Base-by-base conservation (phyloP, 1,284 basidiomycete genomes). In the Moniliophthora roreri region DNA sequence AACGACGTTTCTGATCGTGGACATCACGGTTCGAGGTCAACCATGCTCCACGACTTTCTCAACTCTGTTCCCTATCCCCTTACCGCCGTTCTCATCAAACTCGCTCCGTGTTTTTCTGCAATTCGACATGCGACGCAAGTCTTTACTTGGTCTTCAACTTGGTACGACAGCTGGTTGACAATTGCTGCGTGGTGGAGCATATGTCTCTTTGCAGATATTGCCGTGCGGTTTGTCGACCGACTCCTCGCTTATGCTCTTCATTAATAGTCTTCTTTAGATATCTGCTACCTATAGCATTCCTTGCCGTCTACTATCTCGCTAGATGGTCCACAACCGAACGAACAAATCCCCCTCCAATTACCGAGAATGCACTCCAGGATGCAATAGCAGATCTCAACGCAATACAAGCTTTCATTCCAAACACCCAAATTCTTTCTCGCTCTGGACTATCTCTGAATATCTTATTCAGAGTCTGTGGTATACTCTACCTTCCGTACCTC, bases 141-240 rank as follows among this genome's bases (percentile, higher is more conserved):
- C 0, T 34, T 84, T 9, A 77, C 75, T 56, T 94, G 91, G 91
- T 71, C 76, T 0, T 64, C 72, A 20, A 67, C 73, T 8, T 82
- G 81, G 74, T 82, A 87, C 55, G 81, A 90, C 53, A 82, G 84
- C 58, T 89, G 81, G 75, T 78, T 93, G 2, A 67, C 81, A 0
- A 67, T 95, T 24, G 84, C 77, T 0, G 66, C 66, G 0, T 93
- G 90, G 90, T 95, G 91, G 89, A 79, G 79, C 0, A 32, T 84
- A n/a, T 92, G 89, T 69, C 72, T 93, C 37, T 75, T 86, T 23
- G 71, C 81, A 1, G 77, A 79, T 20, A 68, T 73, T 15, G 73
- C 73, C 6, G 70, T 91, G 59, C 80, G 78, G 86, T 88, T 56
- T 55, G 79, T 72, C 34, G n/a, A 32, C 34, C 23, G 13, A 47